Base-by-base conservation (phyloP, 2,329 filamentous ascomycete species). In the Penicillium glabrum region DNA sequence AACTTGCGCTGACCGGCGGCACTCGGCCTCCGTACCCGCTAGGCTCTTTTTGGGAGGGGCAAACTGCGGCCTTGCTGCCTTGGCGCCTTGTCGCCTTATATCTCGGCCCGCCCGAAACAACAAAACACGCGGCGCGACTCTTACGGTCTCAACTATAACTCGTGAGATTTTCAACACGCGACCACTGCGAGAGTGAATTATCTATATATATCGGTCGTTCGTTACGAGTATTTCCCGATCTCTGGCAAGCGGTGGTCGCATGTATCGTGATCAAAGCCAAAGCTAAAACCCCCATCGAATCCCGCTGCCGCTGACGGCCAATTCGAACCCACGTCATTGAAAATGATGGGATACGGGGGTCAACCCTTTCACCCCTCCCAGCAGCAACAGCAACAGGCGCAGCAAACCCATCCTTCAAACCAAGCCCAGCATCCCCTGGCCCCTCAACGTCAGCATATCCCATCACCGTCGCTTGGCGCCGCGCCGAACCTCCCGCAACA, bases 291-390 rank as follows among this genome's bases (percentile, higher is more conserved):
- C 29, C 37, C 33, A 31, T 59, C 46, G 33, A 51, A 39, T 58
- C 43, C 45, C 29, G 56, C 51, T 56, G 46, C 58, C 59, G 61
- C 61, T 62, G 53, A 58, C 55, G 55, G 55, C 53, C 48, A 59
- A 59, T 46, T 41, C 50, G 53, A 46, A 50, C 46, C 43, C 49
- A 55, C 51, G 35, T 65, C 53, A 54, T 45, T 57, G 46, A 72
- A 67, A 49, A 73, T 73, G 71, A 73, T 73, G 70, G 68, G 67
- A 51, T 73, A 72, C 63, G 68, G 68, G 51, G 68, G 69, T 53
- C 68, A 69, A 53, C 60, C 64, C 23, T 71, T 68, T 51, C 64
- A 70, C 51, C 63, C 65, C 43, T 66, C 68, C 35, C 67, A 69
- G 47, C 52, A 60, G 41, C 63, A 64, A 39, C 60, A 62, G 11